Percentiles rank a stretch among this genome's conserved stretches.
phyloP scores from a whole-genome alignment of 1,284 basidiomycete species.

The Apiotrichum porosum region DNA sequence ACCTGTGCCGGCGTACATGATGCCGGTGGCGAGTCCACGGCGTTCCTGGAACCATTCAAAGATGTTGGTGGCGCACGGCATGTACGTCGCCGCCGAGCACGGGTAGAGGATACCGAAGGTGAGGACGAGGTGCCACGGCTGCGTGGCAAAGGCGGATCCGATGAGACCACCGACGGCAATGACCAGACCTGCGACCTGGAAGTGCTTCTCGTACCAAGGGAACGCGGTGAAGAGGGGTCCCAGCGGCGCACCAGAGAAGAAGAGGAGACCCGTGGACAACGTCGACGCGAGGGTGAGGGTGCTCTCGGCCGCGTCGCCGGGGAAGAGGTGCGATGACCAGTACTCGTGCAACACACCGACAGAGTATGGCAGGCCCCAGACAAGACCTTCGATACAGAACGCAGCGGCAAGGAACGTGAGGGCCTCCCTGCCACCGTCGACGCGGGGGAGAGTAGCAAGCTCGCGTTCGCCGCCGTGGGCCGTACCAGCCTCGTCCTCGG shows the following conservation, averaged over 20 bases:
- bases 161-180: slow-evolving; percentile 28
- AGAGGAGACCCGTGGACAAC: slow-evolving; percentile 42
- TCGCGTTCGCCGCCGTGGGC: slow-evolving; percentile 14
- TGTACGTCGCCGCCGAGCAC: slow-evolving; percentile 26
- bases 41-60: slow-evolving; percentile 45
- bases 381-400: slow-evolving; percentile 3
- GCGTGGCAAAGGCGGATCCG: slow-evolving; percentile 39
- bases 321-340: slow-evolving; percentile 40
- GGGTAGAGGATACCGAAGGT: slow-evolving; percentile 44
- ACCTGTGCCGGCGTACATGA: slow-evolving; percentile 46
- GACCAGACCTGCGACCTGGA: slow-evolving; percentile 31
- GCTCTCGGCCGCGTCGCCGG: slow-evolving; percentile 12
- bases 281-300: slow-evolving; percentile 44
- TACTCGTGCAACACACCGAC: slow-evolving; percentile 46
- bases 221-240: slow-evolving; percentile 38
- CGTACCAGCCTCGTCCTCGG: slow-evolving; percentile 38
- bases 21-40: slow-evolving; percentile 43
- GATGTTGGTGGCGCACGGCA: slow-evolving; percentile 45
- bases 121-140: slow-evolving; percentile 45
- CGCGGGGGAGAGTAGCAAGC: slow-evolving; percentile 29
- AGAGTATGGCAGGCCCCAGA: slow-evolving; percentile 47
- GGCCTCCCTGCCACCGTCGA: slow-evolving; percentile 40
- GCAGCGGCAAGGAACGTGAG: slow-evolving; percentile 44
- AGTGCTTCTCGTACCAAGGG: slow-evolving; percentile 24
- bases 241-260: slow-evolving; percentile 33